These are phyloP conservation scores for Solanum boliviense DNA, from an alignment of 257 asterid genomes.

Conservation along the genomic window DNA sequence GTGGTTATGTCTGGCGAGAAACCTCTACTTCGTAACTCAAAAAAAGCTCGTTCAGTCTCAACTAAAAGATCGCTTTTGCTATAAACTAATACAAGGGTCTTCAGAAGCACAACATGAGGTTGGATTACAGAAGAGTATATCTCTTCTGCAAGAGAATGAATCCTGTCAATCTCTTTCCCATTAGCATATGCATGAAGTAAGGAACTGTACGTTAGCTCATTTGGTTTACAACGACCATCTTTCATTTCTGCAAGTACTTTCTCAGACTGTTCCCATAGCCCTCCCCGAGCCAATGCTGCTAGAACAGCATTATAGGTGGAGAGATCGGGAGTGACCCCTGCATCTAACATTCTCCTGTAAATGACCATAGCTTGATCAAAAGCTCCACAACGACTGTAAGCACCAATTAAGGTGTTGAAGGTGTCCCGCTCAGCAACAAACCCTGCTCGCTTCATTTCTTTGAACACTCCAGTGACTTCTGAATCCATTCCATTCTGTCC, in stretches of 20 bases:
- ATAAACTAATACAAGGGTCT: constrained; percentile 77
- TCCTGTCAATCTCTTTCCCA: constrained; percentile 62
- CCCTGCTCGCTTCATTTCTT: constrained; percentile 87
- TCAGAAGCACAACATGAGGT: constrained; percentile 46
- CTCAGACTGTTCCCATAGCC: constrained; percentile 88
- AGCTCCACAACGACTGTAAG: constrained; percentile 84
- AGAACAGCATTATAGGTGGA: constrained; percentile 82
- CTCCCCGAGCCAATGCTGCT: constrained; percentile 87
- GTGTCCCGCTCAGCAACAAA: constrained; percentile 91
- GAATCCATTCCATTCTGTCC: constrained; percentile 90
- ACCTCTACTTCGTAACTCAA: constrained; percentile 49
- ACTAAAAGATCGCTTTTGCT: constrained; percentile 61
- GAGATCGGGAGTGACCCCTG: constrained; percentile 74
- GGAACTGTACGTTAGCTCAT: constrained; percentile 66
- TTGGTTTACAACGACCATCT: constrained; percentile 60
- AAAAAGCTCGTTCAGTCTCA: constrained; percentile 75
- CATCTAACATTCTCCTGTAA: constrained; percentile 70
- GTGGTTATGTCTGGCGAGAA: constrained; percentile 52
- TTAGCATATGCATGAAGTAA: constrained; percentile 91
- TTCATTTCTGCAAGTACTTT: constrained; percentile 76
- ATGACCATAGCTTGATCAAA: constrained; percentile 78
- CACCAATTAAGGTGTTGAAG: constrained; percentile 79
- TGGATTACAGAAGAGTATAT: constrained; percentile 48
- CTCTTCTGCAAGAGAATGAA: constrained; percentile 49
- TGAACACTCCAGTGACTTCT: constrained; percentile 83